Evolutionary conservation across 306 rosid genomes (phyloP).

Genomic region (Pueraria montana): DNA sequence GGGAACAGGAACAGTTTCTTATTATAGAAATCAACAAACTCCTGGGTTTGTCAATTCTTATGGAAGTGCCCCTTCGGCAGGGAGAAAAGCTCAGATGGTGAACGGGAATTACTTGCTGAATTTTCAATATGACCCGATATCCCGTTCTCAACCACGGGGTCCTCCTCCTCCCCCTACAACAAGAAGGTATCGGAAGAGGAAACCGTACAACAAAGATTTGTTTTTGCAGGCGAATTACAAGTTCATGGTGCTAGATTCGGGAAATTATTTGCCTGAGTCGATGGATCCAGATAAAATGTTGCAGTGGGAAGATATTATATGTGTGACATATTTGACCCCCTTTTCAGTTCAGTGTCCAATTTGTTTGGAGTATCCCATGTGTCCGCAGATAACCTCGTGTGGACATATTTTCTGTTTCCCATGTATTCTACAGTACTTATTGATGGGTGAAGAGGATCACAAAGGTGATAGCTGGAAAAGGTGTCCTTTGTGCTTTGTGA

Average conservation of each 20-base stretch:
- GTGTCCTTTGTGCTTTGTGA: slow-evolving; percentile 93
- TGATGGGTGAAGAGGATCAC: slow-evolving; percentile 90
- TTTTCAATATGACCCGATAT: slow-evolving; percentile 89
- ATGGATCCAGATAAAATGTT: slow-evolving; percentile 97
- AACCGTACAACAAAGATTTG: slow-evolving; percentile 87
- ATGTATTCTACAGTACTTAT: slow-evolving; percentile 83
- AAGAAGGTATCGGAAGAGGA: slow-evolving; percentile 81
- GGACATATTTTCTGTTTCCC: slow-evolving; percentile 98
- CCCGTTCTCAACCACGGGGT: slow-evolving; percentile 84
- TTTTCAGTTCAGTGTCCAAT: slow-evolving; percentile 88
- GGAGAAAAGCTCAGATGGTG: slow-evolving; percentile 73
- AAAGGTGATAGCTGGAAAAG: slow-evolving; percentile 95
- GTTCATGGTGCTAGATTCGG: slow-evolving; percentile 86
- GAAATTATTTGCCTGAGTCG: slow-evolving; percentile 66
- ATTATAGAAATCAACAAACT: slow-evolving; percentile 60
- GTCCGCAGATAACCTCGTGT: slow-evolving; percentile 96
- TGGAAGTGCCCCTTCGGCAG: slow-evolving; percentile 62
- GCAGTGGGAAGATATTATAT: slow-evolving; percentile 94
- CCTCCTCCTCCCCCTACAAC: slow-evolving; percentile 83
- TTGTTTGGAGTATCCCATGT: slow-evolving; percentile 92
- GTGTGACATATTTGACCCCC: slow-evolving; percentile 83
- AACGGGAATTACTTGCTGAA: slow-evolving; percentile 93
- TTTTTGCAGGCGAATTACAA: slow-evolving; percentile 97
- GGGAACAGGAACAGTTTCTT: slow-evolving; percentile 25
- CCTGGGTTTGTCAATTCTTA: slow-evolving; percentile 55